phyloP scores from a whole-genome alignment of 306 rosid species.

The Ormosia emarginata region DNA sequence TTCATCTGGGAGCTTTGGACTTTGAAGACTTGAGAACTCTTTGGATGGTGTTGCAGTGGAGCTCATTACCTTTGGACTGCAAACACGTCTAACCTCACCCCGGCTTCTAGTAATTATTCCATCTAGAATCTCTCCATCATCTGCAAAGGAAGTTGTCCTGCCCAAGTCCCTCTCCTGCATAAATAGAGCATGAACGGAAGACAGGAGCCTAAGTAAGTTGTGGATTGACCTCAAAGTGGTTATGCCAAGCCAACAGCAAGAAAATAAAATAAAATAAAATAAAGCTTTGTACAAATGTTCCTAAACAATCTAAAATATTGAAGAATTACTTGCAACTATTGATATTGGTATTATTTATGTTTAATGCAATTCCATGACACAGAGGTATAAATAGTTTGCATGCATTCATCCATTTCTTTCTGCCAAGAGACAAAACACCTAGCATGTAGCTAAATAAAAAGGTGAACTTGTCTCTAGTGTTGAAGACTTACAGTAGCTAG shows the following conservation, averaged over 20 bases:
- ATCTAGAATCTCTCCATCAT: conserved; percentile 61
- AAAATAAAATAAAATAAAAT: background rate
- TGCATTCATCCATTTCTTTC: background rate
- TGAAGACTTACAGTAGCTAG: conserved; percentile 40
- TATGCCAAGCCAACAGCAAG: background rate
- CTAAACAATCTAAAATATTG: background rate
- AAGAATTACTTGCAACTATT: background rate
- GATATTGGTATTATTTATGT: background rate
- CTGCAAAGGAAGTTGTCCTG: conserved; percentile 52
- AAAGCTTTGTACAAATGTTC: background rate
- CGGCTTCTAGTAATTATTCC: conserved; percentile 60
- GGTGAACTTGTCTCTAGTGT: background rate
- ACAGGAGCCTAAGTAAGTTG: background rate
- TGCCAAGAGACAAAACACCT: background rate
- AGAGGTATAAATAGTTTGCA: background rate
- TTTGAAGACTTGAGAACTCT: conserved; percentile 33
- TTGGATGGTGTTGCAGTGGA: conserved; percentile 34
- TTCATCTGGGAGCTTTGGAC: conserved; percentile 33
- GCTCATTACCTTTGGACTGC: conserved; percentile 48
- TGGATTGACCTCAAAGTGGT: background rate
- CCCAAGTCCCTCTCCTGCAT: conserved; percentile 50
- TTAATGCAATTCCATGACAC: background rate
- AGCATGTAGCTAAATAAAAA: background rate
- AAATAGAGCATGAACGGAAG: background rate
- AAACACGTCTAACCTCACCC: conserved; percentile 55